These are phyloP conservation scores for Phytophthora pini DNA, from an alignment of 352 stramenopile species.

Conservation along the genomic window DNA sequence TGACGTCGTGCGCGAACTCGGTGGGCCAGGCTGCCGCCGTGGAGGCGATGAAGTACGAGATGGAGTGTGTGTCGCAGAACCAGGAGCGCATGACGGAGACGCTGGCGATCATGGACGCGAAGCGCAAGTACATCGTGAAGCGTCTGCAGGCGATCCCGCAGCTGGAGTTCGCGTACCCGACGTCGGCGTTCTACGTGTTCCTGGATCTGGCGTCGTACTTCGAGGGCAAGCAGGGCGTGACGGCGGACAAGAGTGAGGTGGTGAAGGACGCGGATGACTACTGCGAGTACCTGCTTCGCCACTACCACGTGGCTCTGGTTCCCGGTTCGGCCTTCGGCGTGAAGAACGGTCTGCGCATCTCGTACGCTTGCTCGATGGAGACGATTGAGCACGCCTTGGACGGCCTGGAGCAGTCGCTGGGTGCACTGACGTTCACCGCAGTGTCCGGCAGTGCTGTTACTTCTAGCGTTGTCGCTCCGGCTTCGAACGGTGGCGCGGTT, in stretches of 20 bases:
- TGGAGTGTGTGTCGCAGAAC: constrained; percentile 62
- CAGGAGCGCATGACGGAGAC: constrained; percentile 62
- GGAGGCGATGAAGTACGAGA: constrained; percentile 88
- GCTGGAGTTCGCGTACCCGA: constrained; percentile 86
- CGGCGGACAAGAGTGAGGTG: constrained; percentile 49
- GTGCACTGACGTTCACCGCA: constrained; percentile 44
- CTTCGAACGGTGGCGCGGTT: constrained; percentile 1
- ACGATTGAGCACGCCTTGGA: constrained; percentile 72
- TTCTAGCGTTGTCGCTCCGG: not conserved
- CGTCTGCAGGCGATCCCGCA: constrained; percentile 86
- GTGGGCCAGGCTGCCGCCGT: constrained; percentile 93
- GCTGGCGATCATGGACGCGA: constrained; percentile 68
- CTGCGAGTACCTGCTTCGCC: constrained; percentile 94
- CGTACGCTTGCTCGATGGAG: constrained; percentile 96
- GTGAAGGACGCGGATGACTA: constrained; percentile 72
- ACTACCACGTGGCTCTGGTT: constrained; percentile 94
- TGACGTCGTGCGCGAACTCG: constrained; percentile 94
- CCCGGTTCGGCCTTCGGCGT: constrained; percentile 96
- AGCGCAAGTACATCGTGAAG: constrained; percentile 92
- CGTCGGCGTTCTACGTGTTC: constrained; percentile 97
- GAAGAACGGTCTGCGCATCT: constrained; percentile 94
- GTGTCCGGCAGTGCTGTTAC: not conserved
- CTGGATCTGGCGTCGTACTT: constrained; percentile 90
- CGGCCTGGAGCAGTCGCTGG: constrained; percentile 68
- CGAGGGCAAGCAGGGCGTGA: constrained; percentile 56